phyloP scores from a whole-genome alignment of 1,284 basidiomycete species.

The Vanrija pseudolonga region DNA sequence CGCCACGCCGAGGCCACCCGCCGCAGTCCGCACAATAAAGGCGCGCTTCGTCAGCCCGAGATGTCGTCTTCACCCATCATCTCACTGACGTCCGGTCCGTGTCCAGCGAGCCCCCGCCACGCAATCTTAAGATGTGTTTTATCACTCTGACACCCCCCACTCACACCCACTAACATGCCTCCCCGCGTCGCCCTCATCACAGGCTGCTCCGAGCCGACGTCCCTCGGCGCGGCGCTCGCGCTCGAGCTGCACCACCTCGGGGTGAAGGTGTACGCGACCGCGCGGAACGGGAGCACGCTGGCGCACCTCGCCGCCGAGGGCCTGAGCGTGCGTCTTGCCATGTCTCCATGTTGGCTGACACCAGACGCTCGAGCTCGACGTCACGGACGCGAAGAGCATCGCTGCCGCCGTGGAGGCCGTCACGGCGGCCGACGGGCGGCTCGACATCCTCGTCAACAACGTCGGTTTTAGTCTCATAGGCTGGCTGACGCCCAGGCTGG shows the following conservation, averaged over 20 bases:
- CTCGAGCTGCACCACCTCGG: conserved; percentile 11
- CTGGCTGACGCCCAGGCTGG: no score
- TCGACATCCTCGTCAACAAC: conserved; percentile 23
- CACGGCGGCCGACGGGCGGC: conserved; percentile 2
- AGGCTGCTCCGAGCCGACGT: conserved; percentile 13
- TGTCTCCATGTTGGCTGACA: not conserved
- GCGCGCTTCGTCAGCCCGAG: no score
- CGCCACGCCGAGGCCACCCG: no score
- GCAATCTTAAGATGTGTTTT: no score
- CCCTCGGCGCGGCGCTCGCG: conserved; percentile 9
- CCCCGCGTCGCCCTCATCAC: conserved; percentile 21
- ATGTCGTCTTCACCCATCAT: no score
- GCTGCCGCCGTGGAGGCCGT: conserved; percentile 8
- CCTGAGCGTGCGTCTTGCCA: not conserved
- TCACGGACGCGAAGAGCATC: conserved; percentile 1
- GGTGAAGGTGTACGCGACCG: conserved; percentile 13
- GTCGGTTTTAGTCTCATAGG: no score
- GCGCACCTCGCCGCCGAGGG: conserved; percentile 3
- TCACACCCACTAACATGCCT: no score
- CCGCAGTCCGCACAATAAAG: no score
- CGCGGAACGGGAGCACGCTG: conserved; percentile 9
- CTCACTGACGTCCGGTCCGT: no score
- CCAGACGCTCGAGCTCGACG: conserved; percentile 10
- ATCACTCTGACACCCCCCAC: no score
- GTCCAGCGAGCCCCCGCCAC: no score